Evolutionary conservation across 257 asterid species (phyloP).

Genomic region (Lithospermum erythrorhizon): DNA sequence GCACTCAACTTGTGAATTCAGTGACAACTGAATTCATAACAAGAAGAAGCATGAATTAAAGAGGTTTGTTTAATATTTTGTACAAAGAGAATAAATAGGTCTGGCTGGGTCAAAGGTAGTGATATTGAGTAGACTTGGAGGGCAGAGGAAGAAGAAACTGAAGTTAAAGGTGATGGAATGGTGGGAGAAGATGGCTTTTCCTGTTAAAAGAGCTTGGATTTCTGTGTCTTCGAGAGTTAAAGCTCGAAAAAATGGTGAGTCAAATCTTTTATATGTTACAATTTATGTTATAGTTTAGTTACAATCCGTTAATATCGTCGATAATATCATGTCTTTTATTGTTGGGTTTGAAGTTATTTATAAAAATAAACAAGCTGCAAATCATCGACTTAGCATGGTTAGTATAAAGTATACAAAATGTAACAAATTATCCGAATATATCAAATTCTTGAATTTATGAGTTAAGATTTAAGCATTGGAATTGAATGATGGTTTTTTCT

Average conservation of each 20-base stretch:
- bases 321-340: too few relatives aligned
- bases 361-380: too few relatives aligned
- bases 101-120: constrained; percentile 60
- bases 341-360: too few relatives aligned
- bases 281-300: too few relatives aligned
- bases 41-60: not conserved
- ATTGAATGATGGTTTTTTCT: too few relatives aligned
- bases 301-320: too few relatives aligned
- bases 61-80: not conserved
- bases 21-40: not conserved
- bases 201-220: constrained; percentile 64
- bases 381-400: too few relatives aligned
- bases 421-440: too few relatives aligned
- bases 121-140: constrained; percentile 45
- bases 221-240: constrained; percentile 54
- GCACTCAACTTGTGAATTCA: not conserved
- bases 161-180: constrained; percentile 51
- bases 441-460: not conserved
- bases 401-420: too few relatives aligned
- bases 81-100: constrained; percentile 7
- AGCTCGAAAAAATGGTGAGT: constrained; percentile 54
- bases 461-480: not conserved
- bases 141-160: constrained; percentile 42
- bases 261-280: not conserved
- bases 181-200: constrained; percentile 75